Base-by-base conservation (phyloP, 2,329 filamentous ascomycete genomes). In the Verticillium alfalfae region DNA sequence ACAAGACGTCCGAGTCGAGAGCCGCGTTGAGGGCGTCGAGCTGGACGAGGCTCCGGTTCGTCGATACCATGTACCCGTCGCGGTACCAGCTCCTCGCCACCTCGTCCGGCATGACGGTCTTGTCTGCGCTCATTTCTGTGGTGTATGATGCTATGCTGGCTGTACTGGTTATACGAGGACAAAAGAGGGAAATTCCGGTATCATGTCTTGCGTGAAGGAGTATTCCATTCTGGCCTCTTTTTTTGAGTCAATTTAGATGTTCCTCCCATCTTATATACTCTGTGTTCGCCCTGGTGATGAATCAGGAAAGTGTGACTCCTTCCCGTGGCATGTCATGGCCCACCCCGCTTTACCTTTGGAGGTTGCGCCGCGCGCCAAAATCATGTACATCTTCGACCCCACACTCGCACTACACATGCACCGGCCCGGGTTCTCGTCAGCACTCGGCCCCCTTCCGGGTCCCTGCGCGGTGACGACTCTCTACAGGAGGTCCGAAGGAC, bases 21-120 rank as follows among this genome's bases (percentile, higher is more conserved):
- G 82, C 84, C 6, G 76, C 74, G 67, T 85, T 85, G 66, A 89
- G 75, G 38, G 79, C 79, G 39, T 78, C 71, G 31, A 83, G 73
- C 59, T 87, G 80, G 63, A 90, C 73, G 59, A 84, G 81, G 10
- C 73, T 69, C 36, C 80, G 81, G 68, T 89, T 82, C 41, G 85
- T 88, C 34, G 86, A 89, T 71, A 88, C 76, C 66, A 87, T 73
- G 71, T 85, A 88, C 61, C 79, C 77, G 65, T 81, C 79, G 54
- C 78, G 77, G 66, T 79, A 80, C 83, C 83, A 85, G 63, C 75
- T 79, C 56, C 64, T 70, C 18, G 69, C 60, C 16, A 62, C 61
- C 45, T 70, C 66, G n/a, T 64, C 58, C 54, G 60, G 18, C 45
- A 52, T 49, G 57, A 63, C 59, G 55, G 56, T 64, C 55, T 38